These are phyloP conservation scores for Nymphaea thermarum DNA, from an alignment of 164 flowering plant genomes.

Conservation along the genomic window DNA sequence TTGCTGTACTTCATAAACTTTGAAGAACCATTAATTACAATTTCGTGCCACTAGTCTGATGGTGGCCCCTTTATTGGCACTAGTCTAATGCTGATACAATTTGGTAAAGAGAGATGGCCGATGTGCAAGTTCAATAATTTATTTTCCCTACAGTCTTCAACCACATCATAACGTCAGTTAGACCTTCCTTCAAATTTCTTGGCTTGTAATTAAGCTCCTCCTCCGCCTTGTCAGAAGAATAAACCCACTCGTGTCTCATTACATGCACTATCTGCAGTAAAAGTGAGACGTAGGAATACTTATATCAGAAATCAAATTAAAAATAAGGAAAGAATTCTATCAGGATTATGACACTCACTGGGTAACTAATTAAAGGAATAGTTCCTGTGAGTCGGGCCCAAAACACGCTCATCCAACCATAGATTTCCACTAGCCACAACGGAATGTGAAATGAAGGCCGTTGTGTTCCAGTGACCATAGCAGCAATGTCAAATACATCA, in stretches of 20 bases:
- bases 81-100: no score
- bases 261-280: conserved; percentile 51
- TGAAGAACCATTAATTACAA: no score
- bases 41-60: no score
- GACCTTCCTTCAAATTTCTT: conserved; percentile 73
- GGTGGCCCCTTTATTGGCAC: no score
- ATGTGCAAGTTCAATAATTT: conserved; percentile 24
- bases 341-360: conserved; percentile 29
- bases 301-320: neutral
- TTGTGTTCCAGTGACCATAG: conserved; percentile 47
- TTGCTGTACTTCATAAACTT: no score
- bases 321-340: neutral
- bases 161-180: conserved; percentile 71
- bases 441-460: conserved; percentile 62
- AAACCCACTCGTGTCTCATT: conserved; percentile 78
- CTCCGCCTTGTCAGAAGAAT: conserved; percentile 68
- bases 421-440: conserved; percentile 41
- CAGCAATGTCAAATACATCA: conserved; percentile 64
- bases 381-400: conserved; percentile 53
- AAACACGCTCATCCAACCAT: conserved; percentile 64
- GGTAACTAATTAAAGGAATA: conserved; percentile 81
- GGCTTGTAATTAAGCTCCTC: conserved; percentile 65
- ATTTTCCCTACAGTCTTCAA: conserved; percentile 61
- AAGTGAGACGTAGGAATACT: neutral
- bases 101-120: no score